phyloP scores from a whole-genome alignment of 2,329 filamentous ascomycete species.

The Aspergillus sclerotialis region DNA sequence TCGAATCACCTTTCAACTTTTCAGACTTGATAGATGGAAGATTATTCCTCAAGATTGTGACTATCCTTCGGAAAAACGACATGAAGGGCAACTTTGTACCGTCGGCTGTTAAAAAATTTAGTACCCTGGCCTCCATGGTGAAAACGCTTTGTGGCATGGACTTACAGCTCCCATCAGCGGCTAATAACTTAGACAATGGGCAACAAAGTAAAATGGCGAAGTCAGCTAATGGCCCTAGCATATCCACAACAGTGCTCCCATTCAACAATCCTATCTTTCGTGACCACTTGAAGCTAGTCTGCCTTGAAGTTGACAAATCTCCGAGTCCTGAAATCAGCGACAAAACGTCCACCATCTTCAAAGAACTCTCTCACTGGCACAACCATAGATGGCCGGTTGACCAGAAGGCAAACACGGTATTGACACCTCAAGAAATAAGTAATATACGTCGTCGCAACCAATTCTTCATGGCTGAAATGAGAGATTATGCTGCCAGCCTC shows the following conservation, averaged over 20 bases:
- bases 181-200: too few species aligned
- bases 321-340: slow-evolving; percentile 3
- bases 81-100: slow-evolving; percentile 2
- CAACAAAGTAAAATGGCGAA: too few species aligned
- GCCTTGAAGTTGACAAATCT: slow-evolving; percentile 10
- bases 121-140: slow-evolving; percentile 6
- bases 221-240: neutral
- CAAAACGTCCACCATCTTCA: slow-evolving; percentile 16
- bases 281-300: slow-evolving; percentile 17
- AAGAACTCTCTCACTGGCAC: slow-evolving; percentile 28
- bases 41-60: slow-evolving; percentile 24
- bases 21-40: slow-evolving; percentile 53
- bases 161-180: too few species aligned
- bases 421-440: slow-evolving; percentile 3
- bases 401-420: slow-evolving; percentile 12
- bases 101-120: slow-evolving; percentile 8
- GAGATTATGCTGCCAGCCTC: slow-evolving; percentile 61
- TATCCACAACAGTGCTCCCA: slow-evolving; percentile 9
- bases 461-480: slow-evolving; percentile 60
- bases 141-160: slow-evolving; percentile 3
- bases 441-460: slow-evolving; percentile 45
- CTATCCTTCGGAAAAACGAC: slow-evolving; percentile 2
- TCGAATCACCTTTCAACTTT: slow-evolving; percentile 36
- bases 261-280: slow-evolving; percentile 23
- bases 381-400: slow-evolving; percentile 22